Evolutionary conservation across 192 early-diverging fungal species (phyloP), one percentile per base, ranked within the genome.

Genomic region (Podila horticola): DNA sequence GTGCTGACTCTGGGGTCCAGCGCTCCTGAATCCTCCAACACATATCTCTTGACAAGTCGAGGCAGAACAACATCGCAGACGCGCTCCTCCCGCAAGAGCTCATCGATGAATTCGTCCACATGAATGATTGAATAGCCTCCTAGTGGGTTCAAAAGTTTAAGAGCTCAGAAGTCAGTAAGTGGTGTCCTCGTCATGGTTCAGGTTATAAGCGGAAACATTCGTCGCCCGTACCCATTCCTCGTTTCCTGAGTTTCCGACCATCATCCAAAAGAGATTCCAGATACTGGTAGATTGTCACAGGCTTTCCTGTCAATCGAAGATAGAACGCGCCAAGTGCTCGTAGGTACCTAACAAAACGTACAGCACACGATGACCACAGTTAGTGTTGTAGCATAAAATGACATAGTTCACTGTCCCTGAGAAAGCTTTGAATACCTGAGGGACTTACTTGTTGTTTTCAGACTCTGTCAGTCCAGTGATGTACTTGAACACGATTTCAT

Each of bases 91-190:
- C 86, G 75, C 60, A 99, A 84, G 26, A 99, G 84, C 29, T 91
- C 83, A 75, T 99, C 95, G 33, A 97, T 89, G 79, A 98, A 97
- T 79, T 96, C 92, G 72, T 98, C 97, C 91, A 99, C 92, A 71
- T 90, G 85, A 6, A 91, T 91, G 11, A 88, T 74, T 26, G 75
- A 79, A 20, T 79, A 81, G 10, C 79, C 84, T 15, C 58, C 74
- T 77, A 71, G 1, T 9, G 12, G 36, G 29, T 58, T 19, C 30
- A 36, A 34, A 34, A 49, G 61, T 22, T 34, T 30, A 2, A 67
- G 2, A 20, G 5, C 8, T 36, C 15, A 9, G 28, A 6, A 4
- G 29, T 69, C 28, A 69, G 41, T 20, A 36, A 36, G 24, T 36
- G n/a, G 36, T 13, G 3, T 8, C 26, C 13, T 48, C 6, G 24